These are phyloP conservation scores for Chytriomyces confervae DNA, from an alignment of 192 early-diverging fungal genomes.

Conservation along the genomic window DNA sequence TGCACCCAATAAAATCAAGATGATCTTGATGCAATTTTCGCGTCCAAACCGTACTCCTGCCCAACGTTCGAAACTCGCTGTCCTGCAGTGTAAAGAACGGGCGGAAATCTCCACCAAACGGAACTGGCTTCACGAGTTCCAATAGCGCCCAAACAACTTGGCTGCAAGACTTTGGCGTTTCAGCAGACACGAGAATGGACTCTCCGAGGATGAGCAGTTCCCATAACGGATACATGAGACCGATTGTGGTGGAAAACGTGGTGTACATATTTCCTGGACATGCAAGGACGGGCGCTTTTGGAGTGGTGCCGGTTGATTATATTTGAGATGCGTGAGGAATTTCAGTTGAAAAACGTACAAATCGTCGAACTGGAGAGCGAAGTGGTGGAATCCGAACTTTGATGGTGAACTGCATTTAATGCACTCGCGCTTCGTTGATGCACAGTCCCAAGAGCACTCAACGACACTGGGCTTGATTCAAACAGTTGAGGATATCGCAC, in stretches of 20 bases:
- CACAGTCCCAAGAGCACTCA: too few relatives aligned
- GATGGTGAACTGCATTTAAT: too few relatives aligned
- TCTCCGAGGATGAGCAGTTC: slow-evolving; percentile 93
- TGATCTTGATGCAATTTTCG: slow-evolving; percentile 14
- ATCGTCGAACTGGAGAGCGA: slow-evolving; percentile 51
- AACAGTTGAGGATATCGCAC: slow-evolving; percentile 66
- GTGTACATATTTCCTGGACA: slow-evolving; percentile 72
- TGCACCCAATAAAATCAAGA: not conserved
- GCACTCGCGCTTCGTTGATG: too few relatives aligned
- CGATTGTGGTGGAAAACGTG: slow-evolving; percentile 80
- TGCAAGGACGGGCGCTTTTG: slow-evolving; percentile 54
- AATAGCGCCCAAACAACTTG: slow-evolving; percentile 81
- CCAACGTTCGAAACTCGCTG: slow-evolving; percentile 73
- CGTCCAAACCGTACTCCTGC: slow-evolving; percentile 49
- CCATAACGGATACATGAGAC: slow-evolving; percentile 87
- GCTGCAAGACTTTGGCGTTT: slow-evolving; percentile 86
- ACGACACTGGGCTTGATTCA: slow-evolving; percentile 40
- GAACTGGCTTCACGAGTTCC: slow-evolving; percentile 91
- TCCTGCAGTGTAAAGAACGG: slow-evolving; percentile 98
- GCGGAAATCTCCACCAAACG: slow-evolving; percentile 94
- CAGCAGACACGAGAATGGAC: slow-evolving; percentile 85
- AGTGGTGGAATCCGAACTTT: slow-evolving; percentile 37
- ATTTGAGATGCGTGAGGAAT: not conserved
- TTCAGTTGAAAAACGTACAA: not conserved
- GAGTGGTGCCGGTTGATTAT: slow-evolving; percentile 32